A percentile compares a stretch with the other conserved stretches of the same genome.
These are phyloP conservation scores for Hypocreales sp. DNA, from an alignment of 2,329 filamentous ascomycete genomes.

Conservation along the genomic window DNA sequence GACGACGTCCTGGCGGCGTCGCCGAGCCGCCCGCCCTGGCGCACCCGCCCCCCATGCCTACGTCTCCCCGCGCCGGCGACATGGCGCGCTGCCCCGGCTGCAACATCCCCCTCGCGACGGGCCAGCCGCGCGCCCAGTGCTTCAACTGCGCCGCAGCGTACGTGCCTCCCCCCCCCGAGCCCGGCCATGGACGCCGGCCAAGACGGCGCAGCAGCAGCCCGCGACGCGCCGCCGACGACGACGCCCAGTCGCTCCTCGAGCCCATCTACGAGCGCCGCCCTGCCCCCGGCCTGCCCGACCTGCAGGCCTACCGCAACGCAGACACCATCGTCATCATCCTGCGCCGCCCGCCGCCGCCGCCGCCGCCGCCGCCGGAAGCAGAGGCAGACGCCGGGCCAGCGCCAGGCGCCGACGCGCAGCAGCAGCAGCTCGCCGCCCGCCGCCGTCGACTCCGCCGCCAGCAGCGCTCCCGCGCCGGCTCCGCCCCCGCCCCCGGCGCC, in stretches of 20 bases:
- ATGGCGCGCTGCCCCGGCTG: slow-evolving; percentile 6
- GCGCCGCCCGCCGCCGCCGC: background rate
- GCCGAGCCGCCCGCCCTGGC: too few species aligned
- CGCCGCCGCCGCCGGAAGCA: background rate
- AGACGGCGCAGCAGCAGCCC: too few species aligned
- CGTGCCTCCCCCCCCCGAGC: slow-evolving; percentile 1
- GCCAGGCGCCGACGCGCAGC: too few species aligned
- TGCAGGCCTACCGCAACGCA: background rate
- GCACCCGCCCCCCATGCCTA: too few species aligned
- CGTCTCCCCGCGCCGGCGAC: slow-evolving; percentile 2
- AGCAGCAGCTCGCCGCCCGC: too few species aligned
- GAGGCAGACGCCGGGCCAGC: too few species aligned
- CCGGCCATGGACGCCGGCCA: too few species aligned
- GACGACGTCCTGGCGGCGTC: too few species aligned
- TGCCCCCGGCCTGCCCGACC: background rate
- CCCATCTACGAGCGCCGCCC: background rate
- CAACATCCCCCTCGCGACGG: slow-evolving; percentile 5
- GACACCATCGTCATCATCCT: background rate
- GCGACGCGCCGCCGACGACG: too few species aligned
- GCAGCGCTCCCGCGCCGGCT: too few species aligned
- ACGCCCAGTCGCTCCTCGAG: slow-evolving; percentile 1
- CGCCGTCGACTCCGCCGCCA: too few species aligned
- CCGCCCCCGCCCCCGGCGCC: too few species aligned
- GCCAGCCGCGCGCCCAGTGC: slow-evolving; percentile 6
- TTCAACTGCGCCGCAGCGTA: slow-evolving; percentile 7